Evolutionary conservation across 495 filamentous ascomycete genomes (phyloP), one percentile per base, ranked within the genome.

Genomic region (Tuber brumale): DNA sequence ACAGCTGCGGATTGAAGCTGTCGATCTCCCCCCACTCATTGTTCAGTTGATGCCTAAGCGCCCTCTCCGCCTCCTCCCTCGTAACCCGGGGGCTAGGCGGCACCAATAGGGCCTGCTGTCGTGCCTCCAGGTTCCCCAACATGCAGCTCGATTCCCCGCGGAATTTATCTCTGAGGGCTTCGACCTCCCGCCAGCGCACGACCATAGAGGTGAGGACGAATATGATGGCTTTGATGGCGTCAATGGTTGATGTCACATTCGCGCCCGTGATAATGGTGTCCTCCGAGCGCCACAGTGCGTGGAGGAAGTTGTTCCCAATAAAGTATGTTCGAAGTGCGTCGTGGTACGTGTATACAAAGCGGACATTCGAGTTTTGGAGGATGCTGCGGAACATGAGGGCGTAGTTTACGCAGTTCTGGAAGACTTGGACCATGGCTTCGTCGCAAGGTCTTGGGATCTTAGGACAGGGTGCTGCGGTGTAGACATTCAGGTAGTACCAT

Each of bases 401-500:
- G 81, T 94, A 97, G 51, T 89, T 87, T 75, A 95, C 89, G 79
- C 89, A 90, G 79, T 93, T 90, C 77, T 95, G 93, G 82, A 96
- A 97, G 48, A 97, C 90, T 45, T 95, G 86, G 16, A 89, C 84
- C 78, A 91, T 90, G 61, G 88, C 91, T 79, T 93, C 92, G 19
- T 90, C 86, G 42, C 87, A 88, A 41, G 91, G 86, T 0, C 86
- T 84, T 7, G 91, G 89, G n/a, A 89, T 87, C 77, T 90, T 86
- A 6, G 90, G 88, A 37, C 90, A 91, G 1, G 93, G 92, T 3
- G 93, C 92, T 14, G 97, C 86, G 74, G 93, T 90, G 83, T 95
- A 92, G 70, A 96, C 89, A 76, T 90, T 94, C 78, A 91, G 93
- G 84, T 95, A 97, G 18, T 94, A 87, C 74, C 93, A 84, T 84